These are phyloP conservation scores for Neofusicoccum parvum DNA, from an alignment of 2,329 filamentous ascomycete genomes.

Conservation along the genomic window DNA sequence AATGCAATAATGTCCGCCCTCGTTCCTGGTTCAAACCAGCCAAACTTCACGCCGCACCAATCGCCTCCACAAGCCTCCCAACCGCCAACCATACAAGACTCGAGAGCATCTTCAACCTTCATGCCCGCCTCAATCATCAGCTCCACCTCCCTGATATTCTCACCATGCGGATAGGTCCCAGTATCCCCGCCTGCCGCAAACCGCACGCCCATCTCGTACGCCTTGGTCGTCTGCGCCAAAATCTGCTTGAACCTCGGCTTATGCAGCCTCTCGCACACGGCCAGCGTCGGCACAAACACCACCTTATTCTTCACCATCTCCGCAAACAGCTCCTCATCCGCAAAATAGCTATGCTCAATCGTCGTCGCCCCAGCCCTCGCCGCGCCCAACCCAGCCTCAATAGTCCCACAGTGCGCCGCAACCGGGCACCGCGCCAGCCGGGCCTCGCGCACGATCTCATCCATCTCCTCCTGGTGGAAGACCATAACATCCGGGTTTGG, in stretches of 20 bases:
- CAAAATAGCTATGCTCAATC: constrained; percentile 33
- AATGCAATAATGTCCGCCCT: constrained; percentile 57
- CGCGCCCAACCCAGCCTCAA: constrained; percentile 35
- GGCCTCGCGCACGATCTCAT: constrained; percentile 34
- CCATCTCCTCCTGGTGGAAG: constrained; percentile 27
- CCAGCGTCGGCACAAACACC: constrained; percentile 58
- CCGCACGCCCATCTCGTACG: constrained; percentile 20
- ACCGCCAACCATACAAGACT: constrained; percentile 54
- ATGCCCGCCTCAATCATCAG: constrained; percentile 56
- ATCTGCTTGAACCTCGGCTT: constrained; percentile 18
- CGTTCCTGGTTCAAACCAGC: constrained; percentile 53
- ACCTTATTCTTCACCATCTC: constrained; percentile 48
- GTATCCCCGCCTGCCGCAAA: constrained; percentile 24
- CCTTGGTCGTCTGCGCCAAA: constrained; percentile 45
- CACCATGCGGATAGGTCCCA: constrained; percentile 53
- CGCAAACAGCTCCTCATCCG: constrained; percentile 41
- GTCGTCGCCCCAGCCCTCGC: constrained; percentile 35
- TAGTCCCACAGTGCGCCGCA: constrained; percentile 32
- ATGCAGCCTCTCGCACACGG: constrained; percentile 43
- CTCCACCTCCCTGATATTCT: constrained; percentile 57
- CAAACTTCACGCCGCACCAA: constrained; percentile 55
- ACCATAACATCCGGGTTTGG: constrained; percentile 22
- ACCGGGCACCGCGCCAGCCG: constrained; percentile 30
- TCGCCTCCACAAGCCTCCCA: constrained; percentile 60
- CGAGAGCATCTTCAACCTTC: constrained; percentile 53